A percentile compares a stretch with the other conserved stretches of the same genome.
phyloP scores from a whole-genome alignment of 805 yeast species.

The Brettanomyces sp. region DNA sequence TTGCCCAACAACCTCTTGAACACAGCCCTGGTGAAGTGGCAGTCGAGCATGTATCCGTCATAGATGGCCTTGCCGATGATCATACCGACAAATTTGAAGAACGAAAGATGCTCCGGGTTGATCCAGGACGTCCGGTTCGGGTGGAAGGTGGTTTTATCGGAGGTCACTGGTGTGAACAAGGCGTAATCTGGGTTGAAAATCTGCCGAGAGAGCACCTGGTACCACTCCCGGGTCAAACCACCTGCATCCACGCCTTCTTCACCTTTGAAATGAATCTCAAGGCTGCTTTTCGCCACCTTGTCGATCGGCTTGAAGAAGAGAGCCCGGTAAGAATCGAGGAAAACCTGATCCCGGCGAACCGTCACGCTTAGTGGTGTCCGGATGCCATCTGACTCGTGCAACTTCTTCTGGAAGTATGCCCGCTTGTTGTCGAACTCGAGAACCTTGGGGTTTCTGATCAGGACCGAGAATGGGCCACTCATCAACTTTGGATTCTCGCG shows the following conservation, averaged over 20 bases:
- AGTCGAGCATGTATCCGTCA: slow-evolving; percentile 79
- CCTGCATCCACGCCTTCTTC: slow-evolving; percentile 98
- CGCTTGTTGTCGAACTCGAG: slow-evolving; percentile 92
- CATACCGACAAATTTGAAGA: slow-evolving; percentile 90
- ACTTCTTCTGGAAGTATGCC: slow-evolving; percentile 67
- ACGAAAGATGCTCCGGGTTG: slow-evolving; percentile 86
- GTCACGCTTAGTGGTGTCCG: slow-evolving; percentile 48
- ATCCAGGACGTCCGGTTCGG: slow-evolving; percentile 89
- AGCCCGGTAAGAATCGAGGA: slow-evolving; percentile 80
- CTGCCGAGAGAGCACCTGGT: slow-evolving; percentile 84
- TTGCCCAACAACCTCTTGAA: slow-evolving; percentile 78
- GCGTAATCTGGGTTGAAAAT: slow-evolving; percentile 97
- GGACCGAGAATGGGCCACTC: slow-evolving; percentile 91
- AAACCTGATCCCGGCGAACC: slow-evolving; percentile 83
- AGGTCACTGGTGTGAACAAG: slow-evolving; percentile 78
- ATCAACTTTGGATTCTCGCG: slow-evolving; percentile 82
- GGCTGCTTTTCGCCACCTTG: slow-evolving; percentile 60
- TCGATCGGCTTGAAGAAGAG: slow-evolving; percentile 69
- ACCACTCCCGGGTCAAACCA: slow-evolving; percentile 97
- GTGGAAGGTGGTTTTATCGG: slow-evolving; percentile 90
- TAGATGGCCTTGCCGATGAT: slow-evolving; percentile 89
- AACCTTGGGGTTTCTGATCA: slow-evolving; percentile 80
- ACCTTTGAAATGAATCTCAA: slow-evolving; percentile 79
- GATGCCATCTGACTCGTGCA: slow-evolving; percentile 41
- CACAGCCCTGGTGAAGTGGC: slow-evolving; percentile 92